phyloP scores from a whole-genome alignment of 345 rosid genomes.

The Eucalyptus microcorys region DNA sequence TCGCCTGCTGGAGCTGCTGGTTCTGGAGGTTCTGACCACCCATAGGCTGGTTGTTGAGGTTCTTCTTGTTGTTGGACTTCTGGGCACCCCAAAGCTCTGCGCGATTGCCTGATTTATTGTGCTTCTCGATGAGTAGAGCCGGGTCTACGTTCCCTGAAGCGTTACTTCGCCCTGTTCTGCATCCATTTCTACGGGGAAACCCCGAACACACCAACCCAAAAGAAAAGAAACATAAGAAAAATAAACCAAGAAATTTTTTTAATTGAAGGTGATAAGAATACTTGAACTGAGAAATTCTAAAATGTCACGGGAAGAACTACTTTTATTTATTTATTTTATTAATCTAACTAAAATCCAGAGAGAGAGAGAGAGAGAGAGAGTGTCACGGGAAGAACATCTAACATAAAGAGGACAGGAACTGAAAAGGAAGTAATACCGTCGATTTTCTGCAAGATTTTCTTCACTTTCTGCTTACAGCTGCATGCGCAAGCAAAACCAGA shows the following conservation, averaged over 20 bases:
- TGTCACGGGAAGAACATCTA: too few species aligned
- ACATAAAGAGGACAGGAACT: not conserved
- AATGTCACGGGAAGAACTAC: not conserved
- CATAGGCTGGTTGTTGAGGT: slow-evolving; percentile 32
- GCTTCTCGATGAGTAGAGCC: slow-evolving; percentile 60
- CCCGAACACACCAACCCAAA: not conserved
- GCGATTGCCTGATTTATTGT: slow-evolving; percentile 78
- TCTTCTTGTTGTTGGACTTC: slow-evolving; percentile 20
- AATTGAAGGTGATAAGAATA: too few species aligned
- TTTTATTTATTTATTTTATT: not conserved
- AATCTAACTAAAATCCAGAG: not conserved
- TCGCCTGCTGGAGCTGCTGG: slow-evolving; percentile 36
- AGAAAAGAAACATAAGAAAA: not conserved
- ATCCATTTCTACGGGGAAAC: slow-evolving; percentile 33
- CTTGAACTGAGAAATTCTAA: not conserved
- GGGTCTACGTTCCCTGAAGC: slow-evolving; percentile 77
- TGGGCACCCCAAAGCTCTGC: slow-evolving; percentile 74
- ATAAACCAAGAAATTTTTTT: not conserved
- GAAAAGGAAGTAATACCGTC: slow-evolving; percentile 39
- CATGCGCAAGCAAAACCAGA: slow-evolving; percentile 25
- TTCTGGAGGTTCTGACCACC: not conserved
- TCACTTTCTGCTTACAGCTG: slow-evolving; percentile 86
- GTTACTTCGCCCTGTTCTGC: slow-evolving; percentile 76
- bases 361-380: not conserved
- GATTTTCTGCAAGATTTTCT: slow-evolving; percentile 85